A percentile compares a stretch with the other conserved stretches of the same genome.
Conservation (phyloP, 2,329 filamentous ascomycete genomes). For the Gnomoniopsis sp. region DNA sequence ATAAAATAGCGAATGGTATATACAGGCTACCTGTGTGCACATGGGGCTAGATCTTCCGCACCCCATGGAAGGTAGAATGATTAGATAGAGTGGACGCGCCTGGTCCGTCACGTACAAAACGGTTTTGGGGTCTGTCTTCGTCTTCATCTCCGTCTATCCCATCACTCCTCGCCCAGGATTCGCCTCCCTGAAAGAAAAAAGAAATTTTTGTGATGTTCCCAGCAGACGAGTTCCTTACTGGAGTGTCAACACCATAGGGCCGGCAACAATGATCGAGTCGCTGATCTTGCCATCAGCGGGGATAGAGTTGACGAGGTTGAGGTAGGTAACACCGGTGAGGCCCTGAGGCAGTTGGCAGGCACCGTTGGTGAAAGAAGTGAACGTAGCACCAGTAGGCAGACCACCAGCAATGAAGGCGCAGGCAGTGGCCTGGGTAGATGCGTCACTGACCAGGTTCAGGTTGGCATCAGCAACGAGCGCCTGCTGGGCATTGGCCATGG, state of each 20-base stretch:
- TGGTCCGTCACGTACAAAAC: constrained; percentile 10
- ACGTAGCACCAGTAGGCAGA: constrained; percentile 55
- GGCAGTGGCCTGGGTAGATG: constrained; percentile 49
- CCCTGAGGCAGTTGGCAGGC: constrained; percentile 61
- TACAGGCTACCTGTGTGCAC: constrained; percentile 23
- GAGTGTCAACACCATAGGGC: constrained; percentile 51
- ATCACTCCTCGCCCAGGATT: neutral
- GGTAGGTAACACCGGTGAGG: constrained; percentile 62
- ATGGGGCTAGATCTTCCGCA: constrained; percentile 6
- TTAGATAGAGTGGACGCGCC: constrained; percentile 6
- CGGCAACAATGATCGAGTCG: constrained; percentile 64
- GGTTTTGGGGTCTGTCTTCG: neutral
- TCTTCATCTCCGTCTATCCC: constrained; percentile 3
- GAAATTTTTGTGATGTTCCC: neutral
- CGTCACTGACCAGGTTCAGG: constrained; percentile 48
- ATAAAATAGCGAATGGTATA: constrained; percentile 26
- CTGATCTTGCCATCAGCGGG: constrained; percentile 50
- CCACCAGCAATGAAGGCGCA: constrained; percentile 67
- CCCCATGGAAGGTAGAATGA: constrained; percentile 1
- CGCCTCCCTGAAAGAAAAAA: constrained; percentile 10
- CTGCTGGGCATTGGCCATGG: constrained; percentile 43
- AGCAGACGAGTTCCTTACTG: constrained; percentile 37
- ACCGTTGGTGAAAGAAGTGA: constrained; percentile 51
- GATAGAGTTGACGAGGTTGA: constrained; percentile 57
- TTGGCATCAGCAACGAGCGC: constrained; percentile 38